Conservation (phyloP, 2,329 filamentous ascomycete genomes). For the Fusarium begoniae region DNA sequence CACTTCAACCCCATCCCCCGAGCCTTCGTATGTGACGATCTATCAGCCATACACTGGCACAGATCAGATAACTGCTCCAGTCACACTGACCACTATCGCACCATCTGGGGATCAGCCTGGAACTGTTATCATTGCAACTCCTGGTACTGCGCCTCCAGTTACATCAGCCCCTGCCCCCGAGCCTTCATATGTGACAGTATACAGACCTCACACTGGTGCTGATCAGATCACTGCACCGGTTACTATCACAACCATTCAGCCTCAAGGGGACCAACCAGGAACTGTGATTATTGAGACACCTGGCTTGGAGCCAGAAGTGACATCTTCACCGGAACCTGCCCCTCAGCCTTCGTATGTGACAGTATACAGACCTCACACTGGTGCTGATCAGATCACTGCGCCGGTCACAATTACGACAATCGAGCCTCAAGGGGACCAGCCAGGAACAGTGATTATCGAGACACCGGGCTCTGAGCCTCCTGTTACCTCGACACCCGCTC, state of each 20-base stretch:
- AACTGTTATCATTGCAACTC: conserved; percentile 14
- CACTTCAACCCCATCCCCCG: not conserved
- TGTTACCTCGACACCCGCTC: not conserved
- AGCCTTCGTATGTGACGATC: conserved; percentile 1
- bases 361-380: not conserved
- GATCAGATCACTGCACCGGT: not conserved
- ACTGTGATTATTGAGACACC: conserved; percentile 19
- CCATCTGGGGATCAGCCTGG: not conserved
- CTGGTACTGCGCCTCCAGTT: not conserved
- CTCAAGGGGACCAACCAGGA: not conserved
- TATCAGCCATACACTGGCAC: not conserved
- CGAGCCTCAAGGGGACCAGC: not conserved
- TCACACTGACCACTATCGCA: conserved; percentile 2
- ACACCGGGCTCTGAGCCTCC: conserved; percentile 3
- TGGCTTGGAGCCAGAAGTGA: not conserved
- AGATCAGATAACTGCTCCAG: not conserved
- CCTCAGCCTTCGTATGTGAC: conserved; percentile 8
- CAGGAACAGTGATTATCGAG: conserved; percentile 21
- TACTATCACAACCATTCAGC: conserved; percentile 1
- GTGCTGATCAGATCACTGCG: not conserved
- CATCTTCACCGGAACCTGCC: not conserved
- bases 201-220: not conserved
- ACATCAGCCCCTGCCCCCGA: not conserved
- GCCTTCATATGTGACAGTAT: conserved; percentile 8
- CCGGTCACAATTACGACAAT: conserved; percentile 3